Conservation (phyloP, 495 filamentous ascomycete species). For the Hypoxylon intermedium region DNA sequence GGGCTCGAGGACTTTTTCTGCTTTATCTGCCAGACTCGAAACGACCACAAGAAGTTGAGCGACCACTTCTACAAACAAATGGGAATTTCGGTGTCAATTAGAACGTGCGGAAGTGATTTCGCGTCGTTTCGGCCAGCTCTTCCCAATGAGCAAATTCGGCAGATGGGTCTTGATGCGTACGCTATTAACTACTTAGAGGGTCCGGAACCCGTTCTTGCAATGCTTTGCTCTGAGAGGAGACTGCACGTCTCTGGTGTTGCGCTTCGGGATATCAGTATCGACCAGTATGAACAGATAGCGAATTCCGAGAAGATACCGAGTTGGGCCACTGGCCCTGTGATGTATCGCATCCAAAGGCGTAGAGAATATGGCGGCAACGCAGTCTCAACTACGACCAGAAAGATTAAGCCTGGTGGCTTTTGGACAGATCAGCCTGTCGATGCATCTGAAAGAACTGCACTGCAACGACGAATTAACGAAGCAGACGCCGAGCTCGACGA, state of each 20-base stretch:
- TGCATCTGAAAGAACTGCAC: constrained; percentile 60
- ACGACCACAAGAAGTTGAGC: constrained; percentile 76
- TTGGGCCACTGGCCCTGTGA: constrained; percentile 69
- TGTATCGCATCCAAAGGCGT: constrained; percentile 67
- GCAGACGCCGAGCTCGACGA: constrained; percentile 47
- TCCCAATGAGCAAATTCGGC: constrained; percentile 59
- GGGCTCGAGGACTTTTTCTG: constrained; percentile 67
- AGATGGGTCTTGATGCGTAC: constrained; percentile 78
- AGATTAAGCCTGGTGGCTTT: constrained; percentile 60
- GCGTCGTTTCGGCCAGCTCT: constrained; percentile 61
- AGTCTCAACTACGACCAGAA: constrained; percentile 66
- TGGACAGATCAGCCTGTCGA: constrained; percentile 86
- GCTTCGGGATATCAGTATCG: constrained; percentile 65
- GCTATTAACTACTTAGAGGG: constrained; percentile 78
- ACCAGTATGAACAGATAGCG: constrained; percentile 67
- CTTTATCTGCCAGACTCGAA: constrained; percentile 75
- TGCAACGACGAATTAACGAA: constrained; percentile 47
- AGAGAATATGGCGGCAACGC: constrained; percentile 76
- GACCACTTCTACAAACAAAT: constrained; percentile 60
- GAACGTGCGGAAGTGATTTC: constrained; percentile 58
- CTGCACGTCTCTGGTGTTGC: constrained; percentile 73
- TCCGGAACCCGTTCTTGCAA: constrained; percentile 82
- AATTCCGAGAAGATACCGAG: constrained; percentile 52
- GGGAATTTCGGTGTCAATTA: constrained; percentile 70
- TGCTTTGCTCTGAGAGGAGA: constrained; percentile 75